Percentiles rank a stretch among this genome's conserved stretches.
phyloP scores from a whole-genome alignment of 208 protist species.

The Trypanosoma congolense region DNA sequence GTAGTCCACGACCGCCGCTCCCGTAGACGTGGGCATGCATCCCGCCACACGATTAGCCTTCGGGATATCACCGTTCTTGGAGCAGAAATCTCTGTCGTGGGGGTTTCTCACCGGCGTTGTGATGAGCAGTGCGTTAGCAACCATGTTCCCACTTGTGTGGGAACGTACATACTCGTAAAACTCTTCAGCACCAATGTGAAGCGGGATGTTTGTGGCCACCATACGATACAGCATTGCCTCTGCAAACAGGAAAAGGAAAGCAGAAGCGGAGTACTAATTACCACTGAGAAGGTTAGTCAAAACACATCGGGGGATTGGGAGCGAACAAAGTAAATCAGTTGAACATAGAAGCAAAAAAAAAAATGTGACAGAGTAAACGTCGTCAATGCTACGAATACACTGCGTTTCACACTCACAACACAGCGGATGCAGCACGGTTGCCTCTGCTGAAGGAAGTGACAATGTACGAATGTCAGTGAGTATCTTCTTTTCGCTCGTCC shows the following conservation, averaged over 20 bases:
- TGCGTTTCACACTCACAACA: too few relatives aligned
- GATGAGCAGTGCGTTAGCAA: constrained; percentile 24
- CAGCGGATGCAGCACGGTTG: too few relatives aligned
- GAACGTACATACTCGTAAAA: constrained; percentile 46
- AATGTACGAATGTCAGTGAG: too few relatives aligned
- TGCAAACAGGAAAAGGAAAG: constrained; percentile 1
- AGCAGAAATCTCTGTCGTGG: too few relatives aligned
- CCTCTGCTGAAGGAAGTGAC: too few relatives aligned
- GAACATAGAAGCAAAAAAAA: too few relatives aligned
- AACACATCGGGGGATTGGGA: too few relatives aligned
- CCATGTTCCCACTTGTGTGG: constrained; percentile 16
- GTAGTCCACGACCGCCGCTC: constrained; percentile 38
- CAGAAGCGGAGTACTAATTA: not conserved
- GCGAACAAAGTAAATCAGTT: not conserved
- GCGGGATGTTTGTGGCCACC: constrained; percentile 28
- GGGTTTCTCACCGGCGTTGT: constrained; percentile 5
- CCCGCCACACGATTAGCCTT: not conserved
- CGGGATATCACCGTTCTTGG: too few relatives aligned
- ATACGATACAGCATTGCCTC: constrained; percentile 23
- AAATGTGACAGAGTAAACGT: too few relatives aligned
- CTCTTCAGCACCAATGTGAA: constrained; percentile 17
- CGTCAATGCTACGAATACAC: too few relatives aligned
- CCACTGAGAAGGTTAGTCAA: constrained; percentile 1
- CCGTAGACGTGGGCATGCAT: constrained; percentile 1
- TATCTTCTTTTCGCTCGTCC: too few relatives aligned